phyloP scores from a whole-genome alignment of 129 eudicot species.

The Flaveria linearis region DNA sequence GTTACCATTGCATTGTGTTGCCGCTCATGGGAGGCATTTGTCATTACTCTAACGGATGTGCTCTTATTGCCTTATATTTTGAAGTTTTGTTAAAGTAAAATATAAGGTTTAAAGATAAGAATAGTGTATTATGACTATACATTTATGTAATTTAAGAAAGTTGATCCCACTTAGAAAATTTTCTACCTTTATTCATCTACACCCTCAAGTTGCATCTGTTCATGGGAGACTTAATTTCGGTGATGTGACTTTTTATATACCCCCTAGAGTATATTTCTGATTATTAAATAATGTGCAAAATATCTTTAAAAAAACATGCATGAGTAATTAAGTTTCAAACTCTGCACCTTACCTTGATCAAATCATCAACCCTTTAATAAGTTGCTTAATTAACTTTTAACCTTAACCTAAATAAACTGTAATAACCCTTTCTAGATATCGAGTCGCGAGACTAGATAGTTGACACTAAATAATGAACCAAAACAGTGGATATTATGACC shows the following conservation, averaged over 20 bases:
- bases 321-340: neutral
- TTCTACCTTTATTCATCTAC: neutral
- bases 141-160: neutral
- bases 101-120: no score
- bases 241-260: neutral
- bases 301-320: no score
- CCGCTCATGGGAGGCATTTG: no score
- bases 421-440: neutral
- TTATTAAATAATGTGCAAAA: neutral
- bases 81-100: no score
- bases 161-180: neutral
- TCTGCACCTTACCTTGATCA: neutral
- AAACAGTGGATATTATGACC: constrained; percentile 17
- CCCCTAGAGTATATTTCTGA: neutral
- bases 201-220: neutral
- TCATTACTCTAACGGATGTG: no score
- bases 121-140: no score
- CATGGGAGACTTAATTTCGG: neutral
- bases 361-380: neutral
- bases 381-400: neutral
- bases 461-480: neutral
- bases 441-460: neutral
- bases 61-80: no score
- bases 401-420: neutral
- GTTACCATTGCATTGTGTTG: no score